Conservation (phyloP, 2,329 filamentous ascomycete species). For the Colletotrichum lindemuthianum region DNA sequence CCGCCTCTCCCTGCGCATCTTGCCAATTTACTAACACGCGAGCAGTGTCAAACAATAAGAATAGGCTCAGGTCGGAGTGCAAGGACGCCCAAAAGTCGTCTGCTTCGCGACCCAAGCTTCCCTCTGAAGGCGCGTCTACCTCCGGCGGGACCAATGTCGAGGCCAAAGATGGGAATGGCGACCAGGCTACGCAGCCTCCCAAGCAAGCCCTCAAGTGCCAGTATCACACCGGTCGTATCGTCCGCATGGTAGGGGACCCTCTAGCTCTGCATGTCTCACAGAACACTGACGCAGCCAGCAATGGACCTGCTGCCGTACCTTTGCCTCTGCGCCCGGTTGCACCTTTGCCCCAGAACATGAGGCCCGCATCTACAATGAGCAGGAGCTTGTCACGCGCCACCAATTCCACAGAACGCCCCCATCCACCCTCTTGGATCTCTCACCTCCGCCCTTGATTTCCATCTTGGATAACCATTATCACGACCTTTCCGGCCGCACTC, state of each 20-base stretch:
- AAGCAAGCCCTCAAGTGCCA: slow-evolving; percentile 39
- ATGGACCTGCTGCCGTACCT: slow-evolving; percentile 46
- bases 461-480: neutral
- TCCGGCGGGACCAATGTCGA: neutral
- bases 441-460: slow-evolving; percentile 3
- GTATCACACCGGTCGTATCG: slow-evolving; percentile 43
- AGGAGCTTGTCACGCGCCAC: slow-evolving; percentile 39
- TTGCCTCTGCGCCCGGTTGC: slow-evolving; percentile 40
- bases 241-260: slow-evolving; percentile 39
- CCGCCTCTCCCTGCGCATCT: too few species aligned
- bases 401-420: slow-evolving; percentile 26
- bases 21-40: neutral
- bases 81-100: neutral
- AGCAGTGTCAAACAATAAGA: slow-evolving; percentile 26
- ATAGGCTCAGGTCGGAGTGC: slow-evolving; percentile 20
- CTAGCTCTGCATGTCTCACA: neutral
- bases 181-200: slow-evolving; percentile 15
- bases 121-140: neutral
- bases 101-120: slow-evolving; percentile 5
- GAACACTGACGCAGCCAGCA: slow-evolving; percentile 32
- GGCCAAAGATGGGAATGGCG: slow-evolving; percentile 8
- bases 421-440: slow-evolving; percentile 8
- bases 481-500: neutral
- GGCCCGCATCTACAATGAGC: slow-evolving; percentile 37
- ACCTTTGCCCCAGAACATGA: slow-evolving; percentile 40